These are phyloP conservation scores for Nowakowskiella sp. DNA, from an alignment of 192 early-diverging fungal species.

Conservation along the genomic window DNA sequence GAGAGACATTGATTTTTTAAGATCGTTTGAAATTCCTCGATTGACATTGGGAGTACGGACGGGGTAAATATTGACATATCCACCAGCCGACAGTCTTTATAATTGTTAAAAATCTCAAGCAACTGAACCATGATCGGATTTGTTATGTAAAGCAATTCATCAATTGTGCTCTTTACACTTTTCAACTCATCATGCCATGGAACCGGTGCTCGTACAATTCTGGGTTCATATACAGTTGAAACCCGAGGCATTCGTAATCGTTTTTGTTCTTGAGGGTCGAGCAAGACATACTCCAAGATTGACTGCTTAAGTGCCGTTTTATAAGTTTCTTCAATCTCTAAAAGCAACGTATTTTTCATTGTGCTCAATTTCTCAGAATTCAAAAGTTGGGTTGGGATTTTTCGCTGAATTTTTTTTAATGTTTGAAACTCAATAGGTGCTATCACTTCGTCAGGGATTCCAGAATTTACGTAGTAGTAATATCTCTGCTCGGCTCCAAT, in stretches of 20 bases:
- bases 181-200: slow-evolving; percentile 47
- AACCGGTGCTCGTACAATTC: slow-evolving; percentile 48
- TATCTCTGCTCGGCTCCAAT: slow-evolving; percentile 47
- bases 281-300: slow-evolving; percentile 52
- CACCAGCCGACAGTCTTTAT: slow-evolving; percentile 30
- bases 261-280: slow-evolving; percentile 40
- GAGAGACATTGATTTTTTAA: slow-evolving; percentile 42
- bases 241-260: slow-evolving; percentile 40
- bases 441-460: slow-evolving; percentile 31
- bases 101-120: slow-evolving; percentile 32
- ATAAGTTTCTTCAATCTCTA: slow-evolving; percentile 37
- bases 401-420: slow-evolving; percentile 17
- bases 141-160: slow-evolving; percentile 44
- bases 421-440: slow-evolving; percentile 30
- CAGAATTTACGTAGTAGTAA: slow-evolving; percentile 42
- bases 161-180: slow-evolving; percentile 24
- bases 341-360: slow-evolving; percentile 19
- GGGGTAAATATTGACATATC: slow-evolving; percentile 42
- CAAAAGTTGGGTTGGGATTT: slow-evolving; percentile 24
- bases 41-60: slow-evolving; percentile 40
- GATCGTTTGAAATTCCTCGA: slow-evolving; percentile 49
- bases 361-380: slow-evolving; percentile 18
- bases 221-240: slow-evolving; percentile 20
- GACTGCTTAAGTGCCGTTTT: slow-evolving; percentile 35
- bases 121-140: slow-evolving; percentile 47